Conservation (phyloP, 306 rosid genomes). For the Rosa chinensis region DNA sequence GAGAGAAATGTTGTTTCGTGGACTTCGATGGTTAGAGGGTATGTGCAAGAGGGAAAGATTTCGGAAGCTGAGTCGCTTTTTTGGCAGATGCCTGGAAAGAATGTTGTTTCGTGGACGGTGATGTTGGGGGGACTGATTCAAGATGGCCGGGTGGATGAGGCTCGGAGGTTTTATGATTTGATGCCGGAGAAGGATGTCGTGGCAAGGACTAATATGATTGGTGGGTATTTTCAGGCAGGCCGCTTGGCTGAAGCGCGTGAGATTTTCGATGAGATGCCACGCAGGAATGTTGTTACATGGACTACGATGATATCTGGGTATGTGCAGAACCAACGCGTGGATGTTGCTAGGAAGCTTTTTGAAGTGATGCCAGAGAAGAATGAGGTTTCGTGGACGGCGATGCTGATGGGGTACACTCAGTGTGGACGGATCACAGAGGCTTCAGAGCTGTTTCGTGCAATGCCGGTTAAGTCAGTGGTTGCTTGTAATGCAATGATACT, state of each 20-base stretch:
- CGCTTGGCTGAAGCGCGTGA: conserved; percentile 3
- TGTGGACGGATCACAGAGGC: conserved; percentile 38
- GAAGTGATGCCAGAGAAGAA: conserved; percentile 19
- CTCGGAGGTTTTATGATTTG: conserved; percentile 9
- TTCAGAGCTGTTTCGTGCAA: conserved; percentile 44
- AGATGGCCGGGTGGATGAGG: conserved; percentile 4
- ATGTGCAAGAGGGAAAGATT: conserved; percentile 18
- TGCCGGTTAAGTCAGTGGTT: conserved; percentile 29
- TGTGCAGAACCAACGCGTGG: conserved; percentile 37
- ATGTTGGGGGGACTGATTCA: conserved; percentile 16
- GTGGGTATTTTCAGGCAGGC: conserved; percentile 8
- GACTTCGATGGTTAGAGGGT: conserved; percentile 61
- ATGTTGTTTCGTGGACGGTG: conserved; percentile 39
- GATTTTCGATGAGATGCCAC: conserved; percentile 18
- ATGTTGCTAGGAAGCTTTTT: conserved; percentile 12
- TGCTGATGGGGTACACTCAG: conserved; percentile 14
- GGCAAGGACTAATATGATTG: conserved; percentile 14
- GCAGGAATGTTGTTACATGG: conserved; percentile 53
- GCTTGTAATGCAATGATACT: conserved; percentile 12
- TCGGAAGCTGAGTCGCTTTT: conserved; percentile 3
- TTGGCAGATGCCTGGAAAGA: conserved; percentile 26
- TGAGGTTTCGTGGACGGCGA: conserved; percentile 12
- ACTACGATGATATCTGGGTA: conserved; percentile 57
- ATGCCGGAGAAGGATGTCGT: conserved; percentile 14
- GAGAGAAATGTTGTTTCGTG: conserved; percentile 56